A percentile compares a stretch with the other conserved stretches of the same genome.
phyloP scores from a whole-genome alignment of 2,329 filamentous ascomycete genomes.

The Colletotrichum scovillei region DNA sequence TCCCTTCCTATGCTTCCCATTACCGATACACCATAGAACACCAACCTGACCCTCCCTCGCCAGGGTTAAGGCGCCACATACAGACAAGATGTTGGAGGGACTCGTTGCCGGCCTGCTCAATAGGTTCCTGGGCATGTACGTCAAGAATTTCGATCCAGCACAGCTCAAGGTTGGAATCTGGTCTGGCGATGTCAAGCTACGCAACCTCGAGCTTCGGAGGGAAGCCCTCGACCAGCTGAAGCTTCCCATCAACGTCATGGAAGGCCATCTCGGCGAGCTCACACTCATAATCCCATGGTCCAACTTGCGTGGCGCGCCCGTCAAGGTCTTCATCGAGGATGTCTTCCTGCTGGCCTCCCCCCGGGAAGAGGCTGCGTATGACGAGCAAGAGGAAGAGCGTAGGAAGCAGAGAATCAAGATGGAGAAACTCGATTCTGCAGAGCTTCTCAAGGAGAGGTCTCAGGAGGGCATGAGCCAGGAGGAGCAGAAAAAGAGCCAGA shows the following conservation, averaged over 20 bases:
- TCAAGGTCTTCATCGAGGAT: conserved; percentile 96
- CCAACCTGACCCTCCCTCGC: conserved; percentile 48
- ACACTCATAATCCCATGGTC: conserved; percentile 97
- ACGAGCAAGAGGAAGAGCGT: conserved; percentile 90
- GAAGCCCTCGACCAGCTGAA: conserved; percentile 98
- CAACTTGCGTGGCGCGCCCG: conserved; percentile 92
- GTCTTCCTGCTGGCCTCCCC: conserved; percentile 95
- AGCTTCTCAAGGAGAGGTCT: conserved; percentile 91
- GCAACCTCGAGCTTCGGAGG: conserved; percentile 89
- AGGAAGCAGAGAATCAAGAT: conserved; percentile 94
- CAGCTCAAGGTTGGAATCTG: conserved; percentile 99
- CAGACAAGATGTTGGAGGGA: conserved; percentile 89
- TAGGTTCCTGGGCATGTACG: conserved; percentile 99
- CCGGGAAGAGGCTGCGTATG: conserved; percentile 93
- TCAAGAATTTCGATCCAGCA: conserved; percentile 98
- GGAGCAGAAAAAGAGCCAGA: conserved; percentile 97
- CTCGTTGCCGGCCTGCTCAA: conserved; percentile 97
- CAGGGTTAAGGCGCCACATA: conserved; percentile 75
- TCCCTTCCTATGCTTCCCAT: conserved; percentile 21
- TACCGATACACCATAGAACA: conserved; percentile 12
- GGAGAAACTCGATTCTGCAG: conserved; percentile 97
- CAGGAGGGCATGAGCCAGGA: conserved; percentile 94
- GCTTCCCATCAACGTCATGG: conserved; percentile 94
- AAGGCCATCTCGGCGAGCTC: conserved; percentile 92
- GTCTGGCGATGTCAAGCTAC: conserved; percentile 97